phyloP scores from a whole-genome alignment of 768 basidiomycete genomes.

The Termitomyces sp. region DNA sequence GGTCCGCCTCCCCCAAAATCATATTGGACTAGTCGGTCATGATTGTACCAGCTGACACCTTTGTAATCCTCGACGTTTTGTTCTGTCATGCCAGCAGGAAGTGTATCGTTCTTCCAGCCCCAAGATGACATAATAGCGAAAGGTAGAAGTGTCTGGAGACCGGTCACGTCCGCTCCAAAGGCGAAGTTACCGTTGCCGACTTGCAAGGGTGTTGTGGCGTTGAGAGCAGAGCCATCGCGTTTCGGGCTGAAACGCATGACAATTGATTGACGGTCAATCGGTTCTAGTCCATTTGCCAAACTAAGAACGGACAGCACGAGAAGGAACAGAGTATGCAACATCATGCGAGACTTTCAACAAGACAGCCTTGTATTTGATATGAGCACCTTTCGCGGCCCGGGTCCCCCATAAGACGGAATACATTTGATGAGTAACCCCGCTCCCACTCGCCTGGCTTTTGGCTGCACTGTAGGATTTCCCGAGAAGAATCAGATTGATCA shows the following conservation, averaged over 20 bases:
- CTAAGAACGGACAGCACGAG: background rate
- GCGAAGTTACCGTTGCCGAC: constrained; percentile 61
- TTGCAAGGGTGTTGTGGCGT: constrained; percentile 45
- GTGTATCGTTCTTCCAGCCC: constrained; percentile 59
- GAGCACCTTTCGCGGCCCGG: background rate
- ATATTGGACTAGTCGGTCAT: constrained; percentile 45
- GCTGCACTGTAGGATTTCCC: background rate
- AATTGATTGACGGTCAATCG: constrained; percentile 39
- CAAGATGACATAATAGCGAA: constrained; percentile 53
- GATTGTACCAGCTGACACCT: constrained; percentile 46
- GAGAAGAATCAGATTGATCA: background rate
- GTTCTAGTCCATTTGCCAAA: background rate
- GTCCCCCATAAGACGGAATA: background rate
- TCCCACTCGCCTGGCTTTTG: too few species aligned
- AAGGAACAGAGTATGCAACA: background rate
- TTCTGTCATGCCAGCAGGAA: constrained; percentile 37
- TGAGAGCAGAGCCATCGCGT: constrained; percentile 37
- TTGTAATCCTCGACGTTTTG: constrained; percentile 41
- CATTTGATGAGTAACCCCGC: background rate
- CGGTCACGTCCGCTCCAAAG: constrained; percentile 54
- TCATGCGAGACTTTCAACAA: background rate
- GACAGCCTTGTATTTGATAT: background rate
- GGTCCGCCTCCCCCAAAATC: constrained; percentile 45
- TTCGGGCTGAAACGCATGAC: constrained; percentile 47
- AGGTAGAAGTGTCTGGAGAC: constrained; percentile 52